phyloP scores from a whole-genome alignment of 164 flowering plant genomes.

The Vitis vinifera region DNA sequence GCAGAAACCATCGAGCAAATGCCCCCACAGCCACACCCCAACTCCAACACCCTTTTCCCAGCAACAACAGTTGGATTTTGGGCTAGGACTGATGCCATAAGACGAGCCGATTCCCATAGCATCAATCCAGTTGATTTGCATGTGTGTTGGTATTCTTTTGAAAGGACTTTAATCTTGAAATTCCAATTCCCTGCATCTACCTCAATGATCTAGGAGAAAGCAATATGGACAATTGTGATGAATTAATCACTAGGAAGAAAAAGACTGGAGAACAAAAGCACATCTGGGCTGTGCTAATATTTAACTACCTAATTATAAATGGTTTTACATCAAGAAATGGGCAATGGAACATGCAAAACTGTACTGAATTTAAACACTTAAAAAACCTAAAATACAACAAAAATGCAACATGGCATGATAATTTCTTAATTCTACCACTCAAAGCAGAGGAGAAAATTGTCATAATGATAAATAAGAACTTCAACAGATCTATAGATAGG shows the following conservation, averaged over 20 bases:
- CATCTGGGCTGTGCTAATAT: too few relatives aligned
- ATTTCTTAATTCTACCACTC: background rate
- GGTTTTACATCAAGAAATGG: too few relatives aligned
- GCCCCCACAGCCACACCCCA: conserved; percentile 87
- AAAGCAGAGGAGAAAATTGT: background rate
- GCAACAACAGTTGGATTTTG: conserved; percentile 64
- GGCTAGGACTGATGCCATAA: conserved; percentile 82
- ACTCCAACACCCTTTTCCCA: conserved; percentile 74
- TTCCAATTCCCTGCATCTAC: conserved; percentile 35
- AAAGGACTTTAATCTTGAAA: conserved; percentile 63
- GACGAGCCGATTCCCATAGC: conserved; percentile 96
- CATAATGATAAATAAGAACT: background rate
- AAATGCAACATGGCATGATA: background rate
- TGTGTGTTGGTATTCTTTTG: conserved; percentile 85
- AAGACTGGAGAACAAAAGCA: too few relatives aligned
- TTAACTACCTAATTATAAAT: too few relatives aligned
- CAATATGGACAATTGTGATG: background rate
- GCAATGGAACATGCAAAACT: too few relatives aligned
- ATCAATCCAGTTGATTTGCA: conserved; percentile 97
- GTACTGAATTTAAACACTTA: too few relatives aligned
- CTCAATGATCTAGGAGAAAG: conserved; percentile 44
- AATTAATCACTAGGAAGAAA: too few relatives aligned
- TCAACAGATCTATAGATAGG: background rate
- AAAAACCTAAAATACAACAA: background rate
- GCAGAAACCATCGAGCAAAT: conserved; percentile 89